Evolutionary conservation across 768 basidiomycete species (phyloP).

Genomic region (Fibroporia radiculosa): DNA sequence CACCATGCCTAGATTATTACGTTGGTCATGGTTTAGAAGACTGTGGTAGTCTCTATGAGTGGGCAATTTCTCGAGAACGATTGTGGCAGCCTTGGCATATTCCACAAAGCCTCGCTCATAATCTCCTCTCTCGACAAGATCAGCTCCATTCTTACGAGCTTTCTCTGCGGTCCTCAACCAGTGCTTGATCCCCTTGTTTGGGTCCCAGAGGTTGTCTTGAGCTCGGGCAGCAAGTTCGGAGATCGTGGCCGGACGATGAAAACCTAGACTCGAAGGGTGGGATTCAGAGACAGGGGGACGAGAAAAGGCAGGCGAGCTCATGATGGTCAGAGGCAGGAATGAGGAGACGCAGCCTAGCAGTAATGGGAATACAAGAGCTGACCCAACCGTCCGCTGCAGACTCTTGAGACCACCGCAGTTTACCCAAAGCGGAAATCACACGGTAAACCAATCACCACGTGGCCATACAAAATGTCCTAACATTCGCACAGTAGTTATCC

Average conservation of each 20-base stretch:
- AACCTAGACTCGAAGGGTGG: not conserved
- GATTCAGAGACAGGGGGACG: not conserved
- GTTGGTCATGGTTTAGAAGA: conserved; percentile 48
- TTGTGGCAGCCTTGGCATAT: conserved; percentile 64
- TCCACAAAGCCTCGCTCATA: conserved; percentile 67
- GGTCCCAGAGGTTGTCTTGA: conserved; percentile 48
- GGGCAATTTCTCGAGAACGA: conserved; percentile 76
- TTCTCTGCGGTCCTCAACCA: conserved; percentile 61
- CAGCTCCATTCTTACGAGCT: conserved; percentile 48
- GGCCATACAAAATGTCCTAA: too few species aligned
- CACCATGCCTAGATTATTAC: conserved; percentile 62
- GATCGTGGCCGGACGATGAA: conserved; percentile 48
- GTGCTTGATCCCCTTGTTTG: conserved; percentile 51
- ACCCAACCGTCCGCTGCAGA: too few species aligned
- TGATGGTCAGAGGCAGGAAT: conserved; percentile 10
- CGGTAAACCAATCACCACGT: too few species aligned
- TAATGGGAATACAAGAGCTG: too few species aligned
- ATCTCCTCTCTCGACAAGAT: conserved; percentile 40
- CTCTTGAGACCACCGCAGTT: too few species aligned
- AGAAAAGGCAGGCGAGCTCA: conserved; percentile 12
- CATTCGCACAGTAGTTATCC: too few species aligned
- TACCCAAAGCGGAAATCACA: too few species aligned
- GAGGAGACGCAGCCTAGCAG: not conserved
- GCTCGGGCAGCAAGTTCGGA: conserved; percentile 60
- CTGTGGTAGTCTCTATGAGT: conserved; percentile 57